Conservation (phyloP, 2,329 filamentous ascomycete species). For the Aspergillus sergii region DNA sequence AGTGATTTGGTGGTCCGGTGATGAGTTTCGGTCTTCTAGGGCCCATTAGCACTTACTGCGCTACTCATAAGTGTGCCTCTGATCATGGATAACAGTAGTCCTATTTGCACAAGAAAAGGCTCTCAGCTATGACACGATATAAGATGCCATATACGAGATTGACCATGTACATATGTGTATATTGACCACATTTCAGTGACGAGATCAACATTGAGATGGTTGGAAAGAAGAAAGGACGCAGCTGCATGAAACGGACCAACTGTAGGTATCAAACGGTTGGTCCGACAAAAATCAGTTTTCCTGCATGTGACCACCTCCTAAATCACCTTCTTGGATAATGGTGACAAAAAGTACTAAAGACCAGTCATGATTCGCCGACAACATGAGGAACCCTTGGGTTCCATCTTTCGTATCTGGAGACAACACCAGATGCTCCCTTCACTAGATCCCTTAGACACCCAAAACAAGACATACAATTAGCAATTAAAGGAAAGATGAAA, state of each 20-base stretch:
- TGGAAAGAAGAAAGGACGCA: neutral
- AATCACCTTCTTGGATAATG: constrained; percentile 7
- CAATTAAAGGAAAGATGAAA: constrained; percentile 7
- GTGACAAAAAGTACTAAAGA: constrained; percentile 11
- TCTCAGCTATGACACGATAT: constrained; percentile 1
- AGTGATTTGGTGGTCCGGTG: constrained; percentile 67
- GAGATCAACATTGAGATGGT: neutral
- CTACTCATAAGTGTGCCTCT: neutral
- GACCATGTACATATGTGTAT: constrained; percentile 2
- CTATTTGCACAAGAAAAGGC: constrained; percentile 2
- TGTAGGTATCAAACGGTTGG: neutral
- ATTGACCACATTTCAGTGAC: neutral
- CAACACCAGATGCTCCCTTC: constrained; percentile 15
- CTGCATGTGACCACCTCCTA: neutral
- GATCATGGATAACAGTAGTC: constrained; percentile 3
- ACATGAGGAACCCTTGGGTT: constrained; percentile 12
- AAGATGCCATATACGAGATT: neutral
- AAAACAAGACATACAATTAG: constrained; percentile 5
- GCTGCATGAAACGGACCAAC: neutral
- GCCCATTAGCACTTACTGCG: neutral
- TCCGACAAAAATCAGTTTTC: neutral
- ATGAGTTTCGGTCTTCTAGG: constrained; percentile 20
- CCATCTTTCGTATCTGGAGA: constrained; percentile 16
- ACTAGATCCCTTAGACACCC: constrained; percentile 7
- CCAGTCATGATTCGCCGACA: constrained; percentile 15